These are phyloP conservation scores for Nemophila menziesii DNA, from an alignment of 257 asterid genomes.

Conservation along the genomic window DNA sequence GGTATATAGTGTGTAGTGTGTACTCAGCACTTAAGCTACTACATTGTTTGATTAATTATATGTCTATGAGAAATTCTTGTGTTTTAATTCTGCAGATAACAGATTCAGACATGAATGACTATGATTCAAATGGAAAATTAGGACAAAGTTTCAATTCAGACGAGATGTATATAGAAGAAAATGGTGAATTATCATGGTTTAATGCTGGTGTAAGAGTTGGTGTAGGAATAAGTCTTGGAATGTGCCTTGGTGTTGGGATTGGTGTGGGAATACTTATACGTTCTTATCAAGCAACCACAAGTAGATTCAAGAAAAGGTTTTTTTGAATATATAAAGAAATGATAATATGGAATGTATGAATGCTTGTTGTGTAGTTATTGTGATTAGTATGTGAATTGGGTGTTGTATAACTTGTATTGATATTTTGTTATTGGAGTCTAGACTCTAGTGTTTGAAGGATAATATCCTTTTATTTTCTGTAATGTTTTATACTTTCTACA, in stretches of 20 bases:
- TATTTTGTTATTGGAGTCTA: too few relatives aligned
- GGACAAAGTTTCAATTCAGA: slow-evolving; percentile 22
- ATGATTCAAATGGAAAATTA: slow-evolving; percentile 17
- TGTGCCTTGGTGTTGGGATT: slow-evolving; percentile 34
- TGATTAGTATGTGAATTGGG: too few relatives aligned
- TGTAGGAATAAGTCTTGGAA: slow-evolving; percentile 35
- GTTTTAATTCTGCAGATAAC: slow-evolving; percentile 16
- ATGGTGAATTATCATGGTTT: slow-evolving; percentile 28
- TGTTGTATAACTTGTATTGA: too few relatives aligned
- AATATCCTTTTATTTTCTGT: too few relatives aligned
- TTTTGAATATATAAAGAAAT: slow-evolving; percentile 19
- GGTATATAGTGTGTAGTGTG: slow-evolving; percentile 45
- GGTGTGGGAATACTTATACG: slow-evolving; percentile 36
- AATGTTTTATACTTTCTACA: too few relatives aligned
- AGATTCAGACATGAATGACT: slow-evolving; percentile 19
- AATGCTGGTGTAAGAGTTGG: slow-evolving; percentile 39
- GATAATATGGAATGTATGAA: too few relatives aligned
- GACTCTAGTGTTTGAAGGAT: too few relatives aligned
- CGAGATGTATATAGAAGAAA: slow-evolving; percentile 27
- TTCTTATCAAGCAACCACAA: slow-evolving; percentile 32
- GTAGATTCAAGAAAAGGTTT: slow-evolving; percentile 23
- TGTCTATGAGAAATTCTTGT: not conserved
- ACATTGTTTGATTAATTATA: not conserved
- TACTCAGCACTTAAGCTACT: not conserved
- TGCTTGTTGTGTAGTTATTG: too few relatives aligned